Conservation (phyloP, 306 rosid genomes). For the Rosa multiflora region DNA sequence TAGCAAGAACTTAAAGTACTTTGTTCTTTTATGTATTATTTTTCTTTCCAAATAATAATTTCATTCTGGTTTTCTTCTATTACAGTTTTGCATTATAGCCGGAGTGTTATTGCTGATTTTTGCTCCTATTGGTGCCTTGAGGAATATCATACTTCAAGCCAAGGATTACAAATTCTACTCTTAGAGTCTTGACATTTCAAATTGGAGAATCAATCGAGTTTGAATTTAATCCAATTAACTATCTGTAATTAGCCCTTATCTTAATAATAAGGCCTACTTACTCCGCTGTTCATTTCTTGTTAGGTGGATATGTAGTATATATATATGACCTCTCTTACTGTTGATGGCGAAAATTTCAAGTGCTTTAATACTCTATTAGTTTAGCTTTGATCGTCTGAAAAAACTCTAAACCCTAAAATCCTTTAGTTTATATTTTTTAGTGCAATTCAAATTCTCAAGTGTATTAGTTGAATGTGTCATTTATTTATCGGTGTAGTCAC, state of each 20-base stretch:
- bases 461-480: no score
- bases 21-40: no score
- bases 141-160: constrained; percentile 25
- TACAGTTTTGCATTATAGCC: constrained; percentile 25
- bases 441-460: no score
- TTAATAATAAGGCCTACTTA: background rate
- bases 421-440: no score
- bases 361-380: background rate
- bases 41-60: background rate
- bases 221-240: background rate
- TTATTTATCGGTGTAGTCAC: no score
- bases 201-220: background rate
- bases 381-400: background rate
- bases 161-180: constrained; percentile 29
- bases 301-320: background rate
- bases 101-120: constrained; percentile 21
- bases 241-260: background rate
- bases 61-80: background rate
- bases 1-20: background rate
- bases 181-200: background rate
- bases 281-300: background rate
- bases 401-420: no score
- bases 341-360: background rate
- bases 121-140: constrained; percentile 33
- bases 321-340: background rate